These are phyloP conservation scores for Aureobasidium subglaciale DNA, from an alignment of 2,329 filamentous ascomycete genomes.

Conservation along the genomic window DNA sequence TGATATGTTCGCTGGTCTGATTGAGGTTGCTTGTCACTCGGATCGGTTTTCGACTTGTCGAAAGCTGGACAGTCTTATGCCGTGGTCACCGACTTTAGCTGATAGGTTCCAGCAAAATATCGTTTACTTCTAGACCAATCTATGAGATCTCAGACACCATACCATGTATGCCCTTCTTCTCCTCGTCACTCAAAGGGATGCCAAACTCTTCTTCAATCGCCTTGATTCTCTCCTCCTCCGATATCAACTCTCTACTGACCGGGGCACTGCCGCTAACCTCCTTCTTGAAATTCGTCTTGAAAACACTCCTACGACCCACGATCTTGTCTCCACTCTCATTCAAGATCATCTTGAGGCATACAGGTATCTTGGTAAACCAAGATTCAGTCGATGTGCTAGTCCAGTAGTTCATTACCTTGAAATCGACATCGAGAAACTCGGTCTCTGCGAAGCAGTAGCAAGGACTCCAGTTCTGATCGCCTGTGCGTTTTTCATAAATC, in stretches of 20 bases:
- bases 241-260: conserved; percentile 32
- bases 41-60: too few relatives aligned
- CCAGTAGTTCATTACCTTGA: conserved; percentile 52
- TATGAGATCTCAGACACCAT: conserved; percentile 7
- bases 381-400: conserved; percentile 44
- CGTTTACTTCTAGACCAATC: too few relatives aligned
- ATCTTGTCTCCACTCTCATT: conserved; percentile 26
- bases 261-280: conserved; percentile 38
- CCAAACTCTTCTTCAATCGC: conserved; percentile 39
- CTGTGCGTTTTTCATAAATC: conserved; percentile 34
- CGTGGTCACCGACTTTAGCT: too few relatives aligned
- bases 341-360: conserved; percentile 50
- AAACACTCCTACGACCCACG: conserved; percentile 34
- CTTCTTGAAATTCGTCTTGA: conserved; percentile 39
- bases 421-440: conserved; percentile 58
- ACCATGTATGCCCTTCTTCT: conserved; percentile 31
- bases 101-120: too few relatives aligned
- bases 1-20: too few relatives aligned
- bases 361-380: conserved; percentile 49
- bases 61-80: too few relatives aligned
- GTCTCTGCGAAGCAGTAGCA: conserved; percentile 60
- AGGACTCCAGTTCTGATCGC: conserved; percentile 48
- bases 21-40: too few relatives aligned
- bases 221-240: conserved; percentile 37
- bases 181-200: conserved; percentile 33